Evolutionary conservation across 129 eudicot species (phyloP).

Genomic region (Silybum marianum): DNA sequence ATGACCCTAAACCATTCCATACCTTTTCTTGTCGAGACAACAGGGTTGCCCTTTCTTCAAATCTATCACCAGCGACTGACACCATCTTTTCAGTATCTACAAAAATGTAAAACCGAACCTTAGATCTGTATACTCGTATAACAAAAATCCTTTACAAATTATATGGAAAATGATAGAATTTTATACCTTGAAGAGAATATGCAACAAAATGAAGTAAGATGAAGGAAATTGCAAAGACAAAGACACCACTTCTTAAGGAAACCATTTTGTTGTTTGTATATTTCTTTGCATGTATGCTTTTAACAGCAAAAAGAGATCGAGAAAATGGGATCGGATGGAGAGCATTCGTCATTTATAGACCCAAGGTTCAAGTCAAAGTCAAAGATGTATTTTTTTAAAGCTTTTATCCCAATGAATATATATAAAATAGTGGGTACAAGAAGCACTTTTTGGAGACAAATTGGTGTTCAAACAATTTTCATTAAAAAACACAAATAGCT

Average conservation of each 20-base stretch:
- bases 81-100: conserved; percentile 27
- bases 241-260: conserved; percentile 32
- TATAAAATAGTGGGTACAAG: conserved; percentile 27
- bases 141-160: neutral
- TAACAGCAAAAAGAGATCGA: conserved; percentile 16
- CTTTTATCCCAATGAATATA: conserved; percentile 2
- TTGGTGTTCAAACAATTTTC: conserved; percentile 26
- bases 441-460: conserved; percentile 32
- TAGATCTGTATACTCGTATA: neutral
- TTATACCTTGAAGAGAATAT: conserved; percentile 42
- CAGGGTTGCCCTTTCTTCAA: neutral
- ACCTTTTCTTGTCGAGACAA: conserved; percentile 37
- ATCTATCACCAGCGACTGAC: conserved; percentile 15
- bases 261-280: conserved; percentile 36
- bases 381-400: conserved; percentile 27
- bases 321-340: conserved; percentile 29
- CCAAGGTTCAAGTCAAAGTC: conserved; percentile 41
- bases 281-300: conserved; percentile 29
- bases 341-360: conserved; percentile 32
- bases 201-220: conserved; percentile 42
- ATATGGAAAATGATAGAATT: neutral
- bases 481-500: neutral
- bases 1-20: neutral
- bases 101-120: neutral
- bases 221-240: conserved; percentile 41